phyloP scores from a whole-genome alignment of 768 basidiomycete genomes.

The Amanita molliuscula region DNA sequence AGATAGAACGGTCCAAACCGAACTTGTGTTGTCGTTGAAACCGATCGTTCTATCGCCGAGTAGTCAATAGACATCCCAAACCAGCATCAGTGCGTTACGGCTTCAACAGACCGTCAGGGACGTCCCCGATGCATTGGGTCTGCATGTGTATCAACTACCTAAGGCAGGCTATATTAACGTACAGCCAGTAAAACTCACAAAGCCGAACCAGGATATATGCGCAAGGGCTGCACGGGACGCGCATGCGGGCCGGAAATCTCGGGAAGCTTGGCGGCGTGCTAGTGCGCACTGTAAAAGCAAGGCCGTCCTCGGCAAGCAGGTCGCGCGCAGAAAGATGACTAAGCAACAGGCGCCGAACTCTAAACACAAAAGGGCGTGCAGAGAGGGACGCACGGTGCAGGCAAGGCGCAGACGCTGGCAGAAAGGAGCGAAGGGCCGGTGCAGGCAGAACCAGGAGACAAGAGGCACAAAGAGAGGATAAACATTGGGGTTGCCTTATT shows the following conservation, averaged over 20 bases:
- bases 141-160: too few species aligned
- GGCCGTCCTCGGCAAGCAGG: background rate
- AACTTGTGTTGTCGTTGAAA: background rate
- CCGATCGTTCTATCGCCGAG: background rate
- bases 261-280: background rate
- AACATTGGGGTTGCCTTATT: slow-evolving; percentile 18
- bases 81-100: too few species aligned
- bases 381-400: background rate
- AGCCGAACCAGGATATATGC: background rate
- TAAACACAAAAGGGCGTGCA: background rate
- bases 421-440: too few species aligned
- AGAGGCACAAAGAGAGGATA: slow-evolving; percentile 11
- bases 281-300: background rate
- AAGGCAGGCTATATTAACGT: too few species aligned
- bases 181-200: background rate
- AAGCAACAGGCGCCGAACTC: slow-evolving; percentile 5
- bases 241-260: background rate
- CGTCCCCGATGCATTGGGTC: too few species aligned
- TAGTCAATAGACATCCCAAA: background rate
- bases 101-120: too few species aligned
- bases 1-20: background rate
- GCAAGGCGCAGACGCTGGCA: background rate
- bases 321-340: slow-evolving; percentile 1
- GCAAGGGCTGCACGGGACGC: background rate
- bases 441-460: background rate